Conservation (phyloP, 768 basidiomycete species). For the Mycena capillaripes region DNA sequence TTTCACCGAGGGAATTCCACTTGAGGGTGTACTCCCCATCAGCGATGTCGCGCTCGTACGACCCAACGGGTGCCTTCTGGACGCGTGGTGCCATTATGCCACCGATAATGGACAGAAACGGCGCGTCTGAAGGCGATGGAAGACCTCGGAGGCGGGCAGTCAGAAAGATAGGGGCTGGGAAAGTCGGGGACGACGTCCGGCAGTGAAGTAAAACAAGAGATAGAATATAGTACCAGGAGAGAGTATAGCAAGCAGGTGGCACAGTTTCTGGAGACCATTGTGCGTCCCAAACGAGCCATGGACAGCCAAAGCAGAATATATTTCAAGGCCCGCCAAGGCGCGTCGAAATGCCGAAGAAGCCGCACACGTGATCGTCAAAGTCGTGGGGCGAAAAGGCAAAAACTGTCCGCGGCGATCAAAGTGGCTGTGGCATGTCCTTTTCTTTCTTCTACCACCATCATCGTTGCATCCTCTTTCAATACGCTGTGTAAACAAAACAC, state of each 20-base stretch:
- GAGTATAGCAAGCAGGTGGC: neutral
- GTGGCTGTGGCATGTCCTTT: too few relatives aligned
- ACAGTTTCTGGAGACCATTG: neutral
- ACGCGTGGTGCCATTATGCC: neutral
- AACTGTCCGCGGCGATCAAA: too few relatives aligned
- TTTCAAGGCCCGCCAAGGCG: too few relatives aligned
- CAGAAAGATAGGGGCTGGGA: neutral
- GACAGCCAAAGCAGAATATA: neutral
- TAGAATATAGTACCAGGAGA: neutral
- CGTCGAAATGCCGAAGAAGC: neutral
- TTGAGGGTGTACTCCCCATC: neutral
- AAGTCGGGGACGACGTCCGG: neutral
- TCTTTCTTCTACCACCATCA: too few relatives aligned
- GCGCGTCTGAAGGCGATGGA: neutral
- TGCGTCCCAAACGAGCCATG: neutral
- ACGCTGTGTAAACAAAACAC: too few relatives aligned
- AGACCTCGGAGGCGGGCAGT: too few relatives aligned
- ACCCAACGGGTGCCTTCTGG: neutral
- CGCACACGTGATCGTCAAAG: constrained; percentile 6
- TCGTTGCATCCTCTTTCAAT: too few relatives aligned
- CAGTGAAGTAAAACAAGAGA: neutral
- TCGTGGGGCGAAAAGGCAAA: constrained; percentile 18
- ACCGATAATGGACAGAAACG: neutral
- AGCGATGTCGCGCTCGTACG: neutral
- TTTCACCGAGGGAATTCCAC: neutral